Evolutionary conservation across 257 asterid species (phyloP).

Genomic region (Rhazya stricta): DNA sequence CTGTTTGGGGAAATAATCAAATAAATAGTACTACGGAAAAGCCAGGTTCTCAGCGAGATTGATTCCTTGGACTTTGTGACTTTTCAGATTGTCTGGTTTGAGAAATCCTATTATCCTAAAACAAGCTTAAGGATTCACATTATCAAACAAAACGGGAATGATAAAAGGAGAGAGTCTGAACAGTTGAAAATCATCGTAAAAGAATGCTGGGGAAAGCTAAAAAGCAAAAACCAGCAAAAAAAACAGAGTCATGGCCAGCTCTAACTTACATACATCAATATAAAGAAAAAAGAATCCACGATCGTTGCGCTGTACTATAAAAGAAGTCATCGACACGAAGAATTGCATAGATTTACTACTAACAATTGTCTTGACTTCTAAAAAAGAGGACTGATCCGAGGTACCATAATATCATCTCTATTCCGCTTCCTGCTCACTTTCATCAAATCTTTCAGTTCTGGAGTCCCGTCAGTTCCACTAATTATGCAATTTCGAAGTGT

Average conservation of each 20-base stretch:
- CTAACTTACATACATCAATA: neutral
- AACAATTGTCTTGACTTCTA: too few species aligned
- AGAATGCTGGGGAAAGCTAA: neutral
- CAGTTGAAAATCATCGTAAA: neutral
- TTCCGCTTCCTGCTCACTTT: neutral
- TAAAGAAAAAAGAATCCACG: neutral
- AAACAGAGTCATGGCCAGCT: neutral
- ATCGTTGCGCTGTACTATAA: neutral
- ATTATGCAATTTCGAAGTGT: conserved; percentile 8
- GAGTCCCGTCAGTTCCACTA: conserved; percentile 5
- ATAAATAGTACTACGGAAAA: too few species aligned
- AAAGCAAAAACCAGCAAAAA: neutral
- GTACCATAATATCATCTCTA: conserved; percentile 6
- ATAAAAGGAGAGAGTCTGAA: neutral
- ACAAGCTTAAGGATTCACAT: too few species aligned
- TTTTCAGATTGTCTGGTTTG: neutral
- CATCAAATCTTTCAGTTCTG: neutral
- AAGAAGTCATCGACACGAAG: neutral
- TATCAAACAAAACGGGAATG: too few species aligned
- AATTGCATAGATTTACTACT: neutral
- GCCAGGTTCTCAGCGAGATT: too few species aligned
- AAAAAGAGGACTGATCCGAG: neutral
- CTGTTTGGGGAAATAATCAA: neutral
- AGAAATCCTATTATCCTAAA: neutral
- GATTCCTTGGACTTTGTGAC: too few species aligned